Conservation (phyloP, 441 rosid genomes). For the Populus hybrid region DNA sequence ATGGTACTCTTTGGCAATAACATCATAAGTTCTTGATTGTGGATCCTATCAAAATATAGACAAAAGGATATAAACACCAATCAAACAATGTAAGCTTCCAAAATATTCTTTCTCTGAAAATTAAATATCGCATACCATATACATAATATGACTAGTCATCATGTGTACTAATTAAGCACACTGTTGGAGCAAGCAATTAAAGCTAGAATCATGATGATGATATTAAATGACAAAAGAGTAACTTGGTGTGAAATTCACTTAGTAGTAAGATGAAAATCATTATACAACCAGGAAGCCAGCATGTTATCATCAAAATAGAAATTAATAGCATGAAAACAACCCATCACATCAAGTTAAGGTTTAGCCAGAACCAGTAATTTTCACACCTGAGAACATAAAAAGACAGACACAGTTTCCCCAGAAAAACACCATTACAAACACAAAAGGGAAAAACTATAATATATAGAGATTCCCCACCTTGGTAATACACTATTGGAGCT, state of each 20-base stretch:
- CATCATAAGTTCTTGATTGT: conserved; percentile 61
- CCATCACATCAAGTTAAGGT: background rate
- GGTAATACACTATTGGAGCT: background rate
- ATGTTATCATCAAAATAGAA: no score
- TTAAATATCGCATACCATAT: background rate
- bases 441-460: no score
- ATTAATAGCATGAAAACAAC: background rate
- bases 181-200: no score
- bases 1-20: conserved; percentile 64
- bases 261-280: no score
- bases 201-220: no score
- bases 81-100: background rate
- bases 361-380: background rate
- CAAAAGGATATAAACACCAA: background rate
- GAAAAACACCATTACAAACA: background rate
- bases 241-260: no score
- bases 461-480: background rate
- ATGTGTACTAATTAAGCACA: no score
- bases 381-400: background rate
- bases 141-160: no score
- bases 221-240: no score
- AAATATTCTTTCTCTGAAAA: background rate
- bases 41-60: conserved; percentile 38
- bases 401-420: background rate
- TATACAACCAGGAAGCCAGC: no score